A percentile compares a stretch with the other conserved stretches of the same genome.
Evolutionary conservation across 306 rosid species (phyloP).

Genomic region (Crataegus laevigata): DNA sequence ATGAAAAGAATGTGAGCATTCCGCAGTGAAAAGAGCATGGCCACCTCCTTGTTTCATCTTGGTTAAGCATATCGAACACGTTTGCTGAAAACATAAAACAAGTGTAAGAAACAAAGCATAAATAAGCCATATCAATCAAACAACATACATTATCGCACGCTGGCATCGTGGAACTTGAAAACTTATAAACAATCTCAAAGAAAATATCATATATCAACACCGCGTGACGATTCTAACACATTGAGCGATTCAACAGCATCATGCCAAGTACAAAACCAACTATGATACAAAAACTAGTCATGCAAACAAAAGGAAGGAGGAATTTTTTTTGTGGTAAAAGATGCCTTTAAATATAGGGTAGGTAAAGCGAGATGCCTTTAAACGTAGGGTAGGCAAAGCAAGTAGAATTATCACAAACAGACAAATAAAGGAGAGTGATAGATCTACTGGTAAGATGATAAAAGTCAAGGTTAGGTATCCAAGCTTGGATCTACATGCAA

Average conservation of each 20-base stretch:
- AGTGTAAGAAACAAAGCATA: not conserved
- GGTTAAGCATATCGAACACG: slow-evolving; percentile 82
- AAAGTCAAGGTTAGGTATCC: slow-evolving; percentile 22
- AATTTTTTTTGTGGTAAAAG: not conserved
- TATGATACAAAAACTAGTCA: not conserved
- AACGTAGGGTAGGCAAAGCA: not conserved
- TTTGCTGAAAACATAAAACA: slow-evolving; percentile 50
- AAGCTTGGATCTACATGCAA: not conserved
- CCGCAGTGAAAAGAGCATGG: slow-evolving; percentile 90
- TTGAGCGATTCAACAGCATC: not conserved
- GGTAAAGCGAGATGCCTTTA: not conserved
- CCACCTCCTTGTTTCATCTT: slow-evolving; percentile 95
- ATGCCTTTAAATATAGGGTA: not conserved
- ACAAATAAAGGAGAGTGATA: slow-evolving; percentile 3
- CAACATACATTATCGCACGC: not conserved
- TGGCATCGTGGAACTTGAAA: not conserved
- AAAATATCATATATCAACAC: not conserved
- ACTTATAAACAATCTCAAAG: not conserved
- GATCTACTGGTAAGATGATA: slow-evolving; percentile 6
- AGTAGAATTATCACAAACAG: slow-evolving; percentile 1
- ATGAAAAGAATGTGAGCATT: slow-evolving; percentile 95
- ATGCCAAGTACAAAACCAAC: not conserved
- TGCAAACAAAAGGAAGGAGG: not conserved
- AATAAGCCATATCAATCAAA: slow-evolving; percentile 14
- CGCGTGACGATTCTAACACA: not conserved